These are phyloP conservation scores for Pseudopediastrum boryanum DNA, from an alignment of 139 green algal genomes.

Conservation along the genomic window DNA sequence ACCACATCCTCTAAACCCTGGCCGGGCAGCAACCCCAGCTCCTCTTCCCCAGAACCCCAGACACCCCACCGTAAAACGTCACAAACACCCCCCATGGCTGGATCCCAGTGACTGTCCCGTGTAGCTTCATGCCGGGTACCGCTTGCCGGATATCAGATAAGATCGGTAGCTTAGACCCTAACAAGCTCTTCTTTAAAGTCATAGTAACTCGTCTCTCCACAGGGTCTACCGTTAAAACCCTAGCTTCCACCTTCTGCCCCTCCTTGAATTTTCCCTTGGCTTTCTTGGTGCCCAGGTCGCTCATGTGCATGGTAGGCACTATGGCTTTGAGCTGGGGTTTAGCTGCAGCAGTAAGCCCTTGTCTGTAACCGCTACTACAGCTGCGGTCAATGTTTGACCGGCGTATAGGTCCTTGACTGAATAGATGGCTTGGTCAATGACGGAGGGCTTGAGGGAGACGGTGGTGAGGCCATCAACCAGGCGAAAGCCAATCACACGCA, in stretches of 20 bases:
- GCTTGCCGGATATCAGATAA: constrained; percentile 62
- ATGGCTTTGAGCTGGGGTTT: constrained; percentile 59
- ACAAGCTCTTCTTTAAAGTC: constrained; percentile 85
- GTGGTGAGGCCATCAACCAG: constrained; percentile 84
- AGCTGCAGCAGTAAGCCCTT: constrained; percentile 67
- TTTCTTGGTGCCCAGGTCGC: constrained; percentile 16
- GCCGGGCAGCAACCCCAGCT: constrained; percentile 73
- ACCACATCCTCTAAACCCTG: constrained; percentile 64
- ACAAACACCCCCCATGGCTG: constrained; percentile 86
- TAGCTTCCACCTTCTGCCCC: constrained; percentile 62
- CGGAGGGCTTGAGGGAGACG: constrained; percentile 66
- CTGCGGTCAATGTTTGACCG: constrained; percentile 65
- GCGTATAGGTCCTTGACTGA: constrained; percentile 45
- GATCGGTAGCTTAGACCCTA: constrained; percentile 74
- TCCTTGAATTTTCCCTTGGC: constrained; percentile 58
- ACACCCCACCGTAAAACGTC: constrained; percentile 80
- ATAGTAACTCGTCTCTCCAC: constrained; percentile 56
- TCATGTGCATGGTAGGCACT: constrained; percentile 40
- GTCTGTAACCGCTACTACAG: constrained; percentile 59
- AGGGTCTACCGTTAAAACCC: constrained; percentile 70
- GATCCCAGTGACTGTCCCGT: constrained; percentile 88
- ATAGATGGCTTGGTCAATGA: no score
- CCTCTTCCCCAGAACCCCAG: constrained; percentile 58
- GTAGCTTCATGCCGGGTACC: constrained; percentile 60
- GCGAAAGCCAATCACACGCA: constrained; percentile 82